These are phyloP conservation scores for Aureobasidium sp. DNA, from an alignment of 2,329 filamentous ascomycete genomes.

Conservation along the genomic window DNA sequence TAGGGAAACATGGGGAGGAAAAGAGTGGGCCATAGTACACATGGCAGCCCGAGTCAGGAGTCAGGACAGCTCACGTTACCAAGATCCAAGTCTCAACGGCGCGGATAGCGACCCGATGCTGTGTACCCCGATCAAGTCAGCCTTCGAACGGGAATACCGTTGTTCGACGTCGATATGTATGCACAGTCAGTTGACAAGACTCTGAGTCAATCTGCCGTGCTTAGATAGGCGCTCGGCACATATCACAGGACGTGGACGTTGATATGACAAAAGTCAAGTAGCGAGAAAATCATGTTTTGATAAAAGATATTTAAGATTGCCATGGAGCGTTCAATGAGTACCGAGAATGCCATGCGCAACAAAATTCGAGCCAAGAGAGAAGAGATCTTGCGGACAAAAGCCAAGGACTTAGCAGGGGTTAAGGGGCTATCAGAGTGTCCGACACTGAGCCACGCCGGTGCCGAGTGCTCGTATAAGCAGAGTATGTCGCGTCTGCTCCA, in stretches of 20 bases:
- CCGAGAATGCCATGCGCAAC: background rate
- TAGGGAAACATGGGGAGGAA: background rate
- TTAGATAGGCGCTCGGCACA: background rate
- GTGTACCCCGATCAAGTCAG: background rate
- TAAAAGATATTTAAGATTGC: background rate
- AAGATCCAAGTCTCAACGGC: conserved; percentile 6
- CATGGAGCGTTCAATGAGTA: background rate
- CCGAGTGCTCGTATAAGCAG: background rate
- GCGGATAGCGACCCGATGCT: conserved; percentile 9
- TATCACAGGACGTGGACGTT: background rate
- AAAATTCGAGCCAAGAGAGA: background rate
- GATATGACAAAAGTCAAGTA: background rate
- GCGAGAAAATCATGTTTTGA: background rate
- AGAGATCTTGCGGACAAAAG: background rate
- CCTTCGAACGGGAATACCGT: background rate
- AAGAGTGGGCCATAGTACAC: background rate
- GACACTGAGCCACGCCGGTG: conserved; percentile 2
- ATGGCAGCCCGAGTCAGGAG: background rate
- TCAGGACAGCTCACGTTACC: conserved; percentile 4
- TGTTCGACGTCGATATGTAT: background rate
- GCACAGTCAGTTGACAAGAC: background rate
- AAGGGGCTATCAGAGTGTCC: background rate
- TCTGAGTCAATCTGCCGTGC: background rate
- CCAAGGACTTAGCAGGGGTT: conserved; percentile 13
- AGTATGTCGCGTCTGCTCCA: background rate